Base-by-base conservation (phyloP, 345 rosid genomes). In the Brassica napus region DNA sequence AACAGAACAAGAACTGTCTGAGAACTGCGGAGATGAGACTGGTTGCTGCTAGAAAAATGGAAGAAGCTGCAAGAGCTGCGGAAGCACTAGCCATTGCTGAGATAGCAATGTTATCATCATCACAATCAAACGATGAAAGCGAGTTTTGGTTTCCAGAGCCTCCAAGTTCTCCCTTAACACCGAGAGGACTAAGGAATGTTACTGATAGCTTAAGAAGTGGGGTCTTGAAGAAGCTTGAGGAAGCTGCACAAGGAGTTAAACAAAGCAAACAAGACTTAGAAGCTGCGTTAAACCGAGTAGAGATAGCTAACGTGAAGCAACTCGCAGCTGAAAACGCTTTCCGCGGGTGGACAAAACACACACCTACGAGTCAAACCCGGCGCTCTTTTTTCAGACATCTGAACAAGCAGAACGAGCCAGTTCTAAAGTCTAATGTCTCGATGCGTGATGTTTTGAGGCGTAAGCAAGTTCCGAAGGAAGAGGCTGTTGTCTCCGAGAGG, bases 31-130 rank as follows among this genome's bases (percentile, higher is more conserved):
- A 95, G 76, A 88, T 95, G 94, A 95, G 92, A 82, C 75, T 88
- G 84, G 60, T 88, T 74, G 99, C 99, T n/a, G 98, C 97, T 30
- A 90, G 86, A 62, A 95, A 93, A 86, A 93, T 93, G 99, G 98
- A 93, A 86, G 99, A 95, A 84, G 99, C 99, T 73, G 99, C 99
- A 11, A 86, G 82, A 76, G 99, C 99, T 32, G 91, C 97, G 1
- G 98, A 95, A 86, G 96, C 94, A 26, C 89, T 95, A 23, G 99
- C 99, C 3, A 58, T 92, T 4, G 89, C 89, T 3, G 98, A 91
- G 74, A 87, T 91, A 58, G 82, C 86, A 65, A 84, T 82, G 70
- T 66, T 93, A 34, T 90, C 96, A 12, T 71, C 75, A 66, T 72
- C 10, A 37, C 8, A 9, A 49, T 49, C 77, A 26, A 63, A 77